Conservation (phyloP, 768 basidiomycete species). For the Termitomyces sp. region DNA sequence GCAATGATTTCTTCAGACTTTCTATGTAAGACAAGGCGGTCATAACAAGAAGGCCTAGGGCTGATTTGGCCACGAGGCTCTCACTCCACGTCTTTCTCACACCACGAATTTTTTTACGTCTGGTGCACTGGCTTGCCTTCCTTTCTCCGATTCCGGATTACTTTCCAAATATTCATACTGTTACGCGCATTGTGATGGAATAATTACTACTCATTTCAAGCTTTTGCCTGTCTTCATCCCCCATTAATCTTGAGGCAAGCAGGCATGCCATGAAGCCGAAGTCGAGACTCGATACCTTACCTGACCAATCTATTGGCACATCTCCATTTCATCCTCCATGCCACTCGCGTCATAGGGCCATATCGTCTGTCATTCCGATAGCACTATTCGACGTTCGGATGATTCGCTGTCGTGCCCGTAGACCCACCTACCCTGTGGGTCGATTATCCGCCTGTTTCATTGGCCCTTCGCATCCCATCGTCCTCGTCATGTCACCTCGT, state of each 20-base stretch:
- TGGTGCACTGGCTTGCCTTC: neutral
- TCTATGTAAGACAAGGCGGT: neutral
- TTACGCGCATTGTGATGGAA: neutral
- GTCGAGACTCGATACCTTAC: neutral
- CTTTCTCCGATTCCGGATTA: neutral
- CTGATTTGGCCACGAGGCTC: neutral
- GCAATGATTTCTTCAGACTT: neutral
- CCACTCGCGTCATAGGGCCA: neutral
- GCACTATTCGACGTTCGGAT: neutral
- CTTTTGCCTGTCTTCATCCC: neutral
- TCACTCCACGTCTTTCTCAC: neutral
- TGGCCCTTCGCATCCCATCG: neutral
- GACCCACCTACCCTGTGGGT: neutral
- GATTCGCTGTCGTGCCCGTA: slow-evolving; percentile 5
- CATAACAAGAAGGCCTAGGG: neutral
- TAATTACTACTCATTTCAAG: neutral
- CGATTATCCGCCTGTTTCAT: neutral
- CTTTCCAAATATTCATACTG: neutral
- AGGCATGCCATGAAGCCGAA: neutral
- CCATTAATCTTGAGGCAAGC: neutral
- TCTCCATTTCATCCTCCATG: neutral
- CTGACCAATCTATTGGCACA: neutral
- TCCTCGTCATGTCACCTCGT: neutral
- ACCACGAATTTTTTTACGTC: neutral
- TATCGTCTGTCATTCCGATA: neutral